Base-by-base conservation (phyloP, 768 basidiomycete genomes). In the Agaricus subrufescens region DNA sequence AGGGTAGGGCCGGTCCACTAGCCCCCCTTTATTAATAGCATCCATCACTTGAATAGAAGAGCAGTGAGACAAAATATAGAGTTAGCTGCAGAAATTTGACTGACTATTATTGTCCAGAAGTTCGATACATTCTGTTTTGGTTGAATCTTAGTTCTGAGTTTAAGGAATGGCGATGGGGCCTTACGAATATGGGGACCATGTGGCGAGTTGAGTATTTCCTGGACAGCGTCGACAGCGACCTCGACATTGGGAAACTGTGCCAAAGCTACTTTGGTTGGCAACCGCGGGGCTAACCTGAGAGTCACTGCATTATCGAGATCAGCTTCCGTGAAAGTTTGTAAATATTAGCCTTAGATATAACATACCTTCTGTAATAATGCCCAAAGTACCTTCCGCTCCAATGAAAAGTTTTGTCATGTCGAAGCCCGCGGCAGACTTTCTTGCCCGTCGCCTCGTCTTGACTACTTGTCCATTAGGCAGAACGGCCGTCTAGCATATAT, bases 331-430 rank as follows among this genome's bases (percentile, higher is more conserved):
- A 19, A n/a, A 23, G 12, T 23, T 6, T 7, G 31, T 11, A 42
- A 38, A 26, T 50, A 42, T 19, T 23, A 23, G 54, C 37, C 46
- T n/a, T n/a, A 19, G 31, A 38, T 2, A 19, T 23, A 7, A 51
- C 62, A 47, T 52, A 80, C 88, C 87, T 74, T 94, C 92, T 0
- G 90, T 93, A n/a, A 95, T 83, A 60, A 95, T 88, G 3, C 93
- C 93, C 45, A 94, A 68, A 0, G 92, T 95, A 5, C 93, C 93
- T 68, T 94, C 93, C 2, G 91, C 90, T 3, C 93, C 93, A 47
- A 94, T 88, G 71, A 94, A 94, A 2, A 94, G 69, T 66, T 94
- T 94, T 0, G 90, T 94, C 1, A 81, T 78, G 64, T 95, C 94
- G 63, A 89, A 94, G 0, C 94, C 94, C 0, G 91, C 89, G 0